Evolutionary conservation across 2,329 filamentous ascomycete genomes (phyloP), one percentile per base, ranked within the genome.

Genomic region (Boeremia exigua): DNA sequence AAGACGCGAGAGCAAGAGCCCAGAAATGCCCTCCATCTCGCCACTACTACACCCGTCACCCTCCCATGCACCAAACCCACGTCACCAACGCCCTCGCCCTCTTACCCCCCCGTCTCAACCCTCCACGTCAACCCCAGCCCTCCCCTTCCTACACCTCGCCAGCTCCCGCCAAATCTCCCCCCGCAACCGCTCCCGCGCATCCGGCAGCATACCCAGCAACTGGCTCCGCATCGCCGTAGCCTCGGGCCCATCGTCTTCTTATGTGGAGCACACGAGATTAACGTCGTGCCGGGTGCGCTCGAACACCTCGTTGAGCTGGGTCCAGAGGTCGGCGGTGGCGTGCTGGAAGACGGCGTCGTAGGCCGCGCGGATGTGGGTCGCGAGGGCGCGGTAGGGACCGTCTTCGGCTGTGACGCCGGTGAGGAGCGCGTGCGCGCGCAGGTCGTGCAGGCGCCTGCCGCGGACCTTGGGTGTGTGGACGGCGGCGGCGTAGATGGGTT

Each of bases 401-500:
- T 11, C 47, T 30, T 49, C 37, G 8, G 9, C 23, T 0, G 37
- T 49, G 9, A 49, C 36, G 12, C 19, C 30, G 15, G 37, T 29
- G 2, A 28, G 17, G 25, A 49, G 15, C 4, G 17, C 30, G 14
- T 15, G 29, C 1, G 47, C 5, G 9, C 47, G 47, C 1, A 11
- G 29, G 29, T 49, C 47, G 29, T 49, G 37, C 2, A 49, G 6
- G 30, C 1, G 30, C 6, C 9, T 47, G 33, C 19, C 54, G 14
- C 36, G 65, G 48, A 14, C 45, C 53, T 14, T 51, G 1, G 23
- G 23, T 0, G 53, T 15, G 6, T 23, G 8, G 2, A 45, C n/a
- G 2, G 59, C 59, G 11, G 43, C n/a, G 8, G 30, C 14, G 39
- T 70, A 68, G 19, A 63, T 42, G 1, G 42, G 6, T 3, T 28